Percentiles rank a stretch among this genome's conserved stretches.
phyloP scores from a whole-genome alignment of 805 yeast genomes.

The Dipodascus geniculatus region DNA sequence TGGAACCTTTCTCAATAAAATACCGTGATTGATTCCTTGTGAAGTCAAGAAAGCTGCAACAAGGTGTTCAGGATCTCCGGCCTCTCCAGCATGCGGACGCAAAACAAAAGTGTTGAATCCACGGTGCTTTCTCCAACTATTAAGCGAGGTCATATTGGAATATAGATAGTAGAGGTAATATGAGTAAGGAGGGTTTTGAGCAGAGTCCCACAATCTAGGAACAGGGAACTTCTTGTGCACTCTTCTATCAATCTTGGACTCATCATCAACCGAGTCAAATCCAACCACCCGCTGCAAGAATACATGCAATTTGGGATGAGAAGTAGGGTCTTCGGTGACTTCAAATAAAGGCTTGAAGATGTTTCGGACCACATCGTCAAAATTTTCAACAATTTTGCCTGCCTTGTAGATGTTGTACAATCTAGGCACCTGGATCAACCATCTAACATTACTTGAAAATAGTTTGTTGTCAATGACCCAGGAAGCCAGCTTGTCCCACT shows the following conservation, averaged over 20 bases:
- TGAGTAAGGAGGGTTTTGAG: conserved; percentile 89
- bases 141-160: conserved; percentile 77
- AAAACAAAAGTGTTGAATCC: conserved; percentile 84
- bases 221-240: conserved; percentile 72
- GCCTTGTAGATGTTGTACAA: conserved; percentile 81
- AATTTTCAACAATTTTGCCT: conserved; percentile 54
- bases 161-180: conserved; percentile 84
- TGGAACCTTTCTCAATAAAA: conserved; percentile 83
- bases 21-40: conserved; percentile 93
- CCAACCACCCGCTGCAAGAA: conserved; percentile 93
- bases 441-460: conserved; percentile 86
- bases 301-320: conserved; percentile 83
- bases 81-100: conserved; percentile 98
- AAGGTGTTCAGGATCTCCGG: conserved; percentile 97
- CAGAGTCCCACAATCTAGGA: conserved; percentile 72
- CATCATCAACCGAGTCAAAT: conserved; percentile 97
- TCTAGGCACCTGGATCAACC: conserved; percentile 94
- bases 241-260: conserved; percentile 79
- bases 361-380: conserved; percentile 68
- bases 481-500: conserved; percentile 90
- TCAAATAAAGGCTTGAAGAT: conserved; percentile 83
- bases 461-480: conserved; percentile 94
- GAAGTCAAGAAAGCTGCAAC: conserved; percentile 81
- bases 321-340: conserved; percentile 71
- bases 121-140: conserved; percentile 65